These are phyloP conservation scores for Aureobasidium sp. DNA, from an alignment of 2,329 filamentous ascomycete species.

Conservation along the genomic window DNA sequence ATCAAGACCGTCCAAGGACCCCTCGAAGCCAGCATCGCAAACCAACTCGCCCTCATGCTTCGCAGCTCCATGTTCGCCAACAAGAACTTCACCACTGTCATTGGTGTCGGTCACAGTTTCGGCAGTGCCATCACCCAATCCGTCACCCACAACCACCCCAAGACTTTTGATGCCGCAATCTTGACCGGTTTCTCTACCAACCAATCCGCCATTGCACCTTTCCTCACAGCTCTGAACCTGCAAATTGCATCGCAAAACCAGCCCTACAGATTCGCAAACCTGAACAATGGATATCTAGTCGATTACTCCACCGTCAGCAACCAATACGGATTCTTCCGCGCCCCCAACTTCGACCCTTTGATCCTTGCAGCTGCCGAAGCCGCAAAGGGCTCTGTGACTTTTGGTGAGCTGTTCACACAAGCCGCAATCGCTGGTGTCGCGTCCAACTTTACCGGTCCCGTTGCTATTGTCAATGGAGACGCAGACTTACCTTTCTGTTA, in stretches of 20 bases:
- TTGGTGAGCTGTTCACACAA: slow-evolving; percentile 27
- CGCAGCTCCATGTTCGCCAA: slow-evolving; percentile 25
- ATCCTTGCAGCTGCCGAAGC: slow-evolving; percentile 24
- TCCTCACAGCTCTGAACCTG: slow-evolving; percentile 24
- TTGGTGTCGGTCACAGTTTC: slow-evolving; percentile 35
- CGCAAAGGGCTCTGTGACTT: slow-evolving; percentile 25
- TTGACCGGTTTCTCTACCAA: slow-evolving; percentile 32
- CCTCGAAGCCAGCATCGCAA: slow-evolving; percentile 32
- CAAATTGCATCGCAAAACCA: slow-evolving; percentile 25
- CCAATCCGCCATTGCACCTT: slow-evolving; percentile 20
- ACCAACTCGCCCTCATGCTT: slow-evolving; percentile 29
- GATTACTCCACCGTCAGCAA: slow-evolving; percentile 20
- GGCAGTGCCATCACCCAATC: slow-evolving; percentile 38
- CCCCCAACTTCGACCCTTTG: slow-evolving; percentile 25
- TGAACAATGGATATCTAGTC: slow-evolving; percentile 26
- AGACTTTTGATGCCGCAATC: slow-evolving; percentile 39
- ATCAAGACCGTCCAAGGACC: slow-evolving; percentile 32
- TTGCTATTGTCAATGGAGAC: slow-evolving; percentile 26
- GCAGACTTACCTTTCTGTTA: slow-evolving; percentile 27
- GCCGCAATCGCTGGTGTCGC: slow-evolving; percentile 18
- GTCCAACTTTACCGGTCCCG: slow-evolving; percentile 22
- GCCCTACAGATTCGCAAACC: slow-evolving; percentile 25
- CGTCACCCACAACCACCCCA: slow-evolving; percentile 46
- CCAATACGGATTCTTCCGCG: slow-evolving; percentile 28
- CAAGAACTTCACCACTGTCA: slow-evolving; percentile 28